phyloP scores from a whole-genome alignment of 2,329 filamentous ascomycete species.

The Xylaria hypoxylon region DNA sequence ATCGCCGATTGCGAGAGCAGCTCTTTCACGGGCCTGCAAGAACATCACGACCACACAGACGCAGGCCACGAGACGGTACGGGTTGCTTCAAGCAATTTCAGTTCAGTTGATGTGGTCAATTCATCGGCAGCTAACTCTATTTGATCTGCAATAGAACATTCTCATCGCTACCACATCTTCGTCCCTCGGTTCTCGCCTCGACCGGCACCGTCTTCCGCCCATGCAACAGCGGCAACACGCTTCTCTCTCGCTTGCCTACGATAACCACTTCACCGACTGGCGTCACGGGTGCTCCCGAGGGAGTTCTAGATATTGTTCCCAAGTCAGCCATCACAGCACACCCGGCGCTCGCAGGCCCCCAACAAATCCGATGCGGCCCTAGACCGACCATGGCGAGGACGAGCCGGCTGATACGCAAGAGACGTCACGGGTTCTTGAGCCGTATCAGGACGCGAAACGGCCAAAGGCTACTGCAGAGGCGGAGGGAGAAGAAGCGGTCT shows the following conservation, averaged over 20 bases:
- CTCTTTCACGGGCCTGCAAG: slow-evolving; percentile 32
- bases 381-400: slow-evolving; percentile 67
- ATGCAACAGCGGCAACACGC: slow-evolving; percentile 45
- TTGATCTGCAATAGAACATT: slow-evolving; percentile 54
- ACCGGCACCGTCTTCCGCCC: slow-evolving; percentile 48
- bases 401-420: slow-evolving; percentile 68
- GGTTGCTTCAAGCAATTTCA: neutral
- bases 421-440: slow-evolving; percentile 68
- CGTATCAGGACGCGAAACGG: slow-evolving; percentile 64
- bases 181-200: slow-evolving; percentile 57
- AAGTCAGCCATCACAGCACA: slow-evolving; percentile 61
- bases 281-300: slow-evolving; percentile 33
- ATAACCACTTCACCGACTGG: slow-evolving; percentile 28
- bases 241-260: slow-evolving; percentile 41
- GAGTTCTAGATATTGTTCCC: slow-evolving; percentile 59
- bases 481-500: slow-evolving; percentile 65
- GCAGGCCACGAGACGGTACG: slow-evolving; percentile 34
- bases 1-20: slow-evolving; percentile 29
- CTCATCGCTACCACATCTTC: slow-evolving; percentile 62
- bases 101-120: neutral
- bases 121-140: neutral
- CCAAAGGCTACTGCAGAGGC: slow-evolving; percentile 63
- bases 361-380: slow-evolving; percentile 69
- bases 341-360: slow-evolving; percentile 60
- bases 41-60: slow-evolving; percentile 28